Percentiles rank a stretch among this genome's conserved stretches.
These are phyloP conservation scores for Fusarium devonianum DNA, from an alignment of 2,329 filamentous ascomycete genomes.

Conservation along the genomic window DNA sequence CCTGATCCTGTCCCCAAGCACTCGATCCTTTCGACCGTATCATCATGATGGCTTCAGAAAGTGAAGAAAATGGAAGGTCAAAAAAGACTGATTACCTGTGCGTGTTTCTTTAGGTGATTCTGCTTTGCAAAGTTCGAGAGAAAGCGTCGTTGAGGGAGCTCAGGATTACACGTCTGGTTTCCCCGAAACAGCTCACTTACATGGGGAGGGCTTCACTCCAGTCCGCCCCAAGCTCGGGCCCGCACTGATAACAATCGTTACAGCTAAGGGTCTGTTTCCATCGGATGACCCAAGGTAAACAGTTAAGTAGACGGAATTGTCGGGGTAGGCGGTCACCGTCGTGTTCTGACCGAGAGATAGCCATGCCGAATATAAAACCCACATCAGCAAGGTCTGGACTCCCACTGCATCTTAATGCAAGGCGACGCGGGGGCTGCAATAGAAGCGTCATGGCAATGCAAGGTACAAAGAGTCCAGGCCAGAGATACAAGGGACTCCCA, in stretches of 20 bases:
- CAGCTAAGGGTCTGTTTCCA: not conserved
- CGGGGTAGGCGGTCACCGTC: too few relatives aligned
- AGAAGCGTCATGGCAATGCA: not conserved
- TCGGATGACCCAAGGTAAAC: not conserved
- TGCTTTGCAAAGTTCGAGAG: not conserved
- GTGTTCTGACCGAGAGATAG: constrained; percentile 7
- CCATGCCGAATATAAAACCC: not conserved
- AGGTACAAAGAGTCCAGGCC: constrained; percentile 3
- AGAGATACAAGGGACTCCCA: constrained; percentile 4
- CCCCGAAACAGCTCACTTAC: constrained; percentile 6
- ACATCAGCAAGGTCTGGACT: constrained; percentile 1
- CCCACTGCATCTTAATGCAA: constrained; percentile 1
- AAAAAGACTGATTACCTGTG: not conserved
- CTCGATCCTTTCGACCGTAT: constrained; percentile 20
- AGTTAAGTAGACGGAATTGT: too few relatives aligned
- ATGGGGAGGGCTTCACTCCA: not conserved
- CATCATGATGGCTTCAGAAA: constrained; percentile 10
- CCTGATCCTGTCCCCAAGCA: constrained; percentile 16
- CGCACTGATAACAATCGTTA: not conserved
- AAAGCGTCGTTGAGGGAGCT: not conserved
- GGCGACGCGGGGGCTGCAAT: constrained; percentile 1
- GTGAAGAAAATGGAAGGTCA: constrained; percentile 3
- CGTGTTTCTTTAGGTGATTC: not conserved
- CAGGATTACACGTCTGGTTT: not conserved
- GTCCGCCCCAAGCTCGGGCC: not conserved